phyloP scores from a whole-genome alignment of 2,329 filamentous ascomycete genomes.

The Verticillium klebahnii region DNA sequence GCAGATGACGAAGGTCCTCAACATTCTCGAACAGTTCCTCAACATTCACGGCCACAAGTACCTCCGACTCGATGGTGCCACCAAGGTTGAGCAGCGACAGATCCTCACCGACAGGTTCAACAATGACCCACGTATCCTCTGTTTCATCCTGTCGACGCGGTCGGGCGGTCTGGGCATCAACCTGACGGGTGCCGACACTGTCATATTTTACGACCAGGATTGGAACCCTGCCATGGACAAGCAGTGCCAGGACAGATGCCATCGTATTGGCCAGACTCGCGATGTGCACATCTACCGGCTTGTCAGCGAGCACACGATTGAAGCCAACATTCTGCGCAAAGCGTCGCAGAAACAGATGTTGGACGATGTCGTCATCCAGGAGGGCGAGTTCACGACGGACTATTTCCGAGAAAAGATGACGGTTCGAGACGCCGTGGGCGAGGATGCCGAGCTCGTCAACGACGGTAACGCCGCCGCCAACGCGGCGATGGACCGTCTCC shows the following conservation, averaged over 20 bases:
- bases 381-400: slow-evolving; percentile 96
- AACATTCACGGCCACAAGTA: slow-evolving; percentile 98
- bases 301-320: slow-evolving; percentile 89
- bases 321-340: slow-evolving; percentile 95
- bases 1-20: slow-evolving; percentile 97
- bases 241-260: slow-evolving; percentile 95
- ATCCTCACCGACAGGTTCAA: slow-evolving; percentile 97
- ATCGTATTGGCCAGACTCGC: slow-evolving; percentile 94
- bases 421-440: slow-evolving; percentile 61
- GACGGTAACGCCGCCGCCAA: slow-evolving; percentile 68
- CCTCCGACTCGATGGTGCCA: slow-evolving; percentile 90
- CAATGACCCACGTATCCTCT: slow-evolving; percentile 83
- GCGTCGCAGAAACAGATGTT: slow-evolving; percentile 97
- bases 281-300: slow-evolving; percentile 98
- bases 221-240: slow-evolving; percentile 99
- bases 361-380: slow-evolving; percentile 96
- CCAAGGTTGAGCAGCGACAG: slow-evolving; percentile 92
- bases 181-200: slow-evolving; percentile 90
- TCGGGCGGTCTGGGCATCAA: slow-evolving; percentile 96
- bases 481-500: slow-evolving; percentile 79
- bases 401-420: slow-evolving; percentile 75
- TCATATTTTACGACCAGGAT: slow-evolving; percentile 98
- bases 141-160: slow-evolving; percentile 91
- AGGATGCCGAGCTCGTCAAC: slow-evolving; percentile 51
- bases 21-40: slow-evolving; percentile 95